phyloP scores from a whole-genome alignment of 2,329 filamentous ascomycete species.

The Cercospora sp. region DNA sequence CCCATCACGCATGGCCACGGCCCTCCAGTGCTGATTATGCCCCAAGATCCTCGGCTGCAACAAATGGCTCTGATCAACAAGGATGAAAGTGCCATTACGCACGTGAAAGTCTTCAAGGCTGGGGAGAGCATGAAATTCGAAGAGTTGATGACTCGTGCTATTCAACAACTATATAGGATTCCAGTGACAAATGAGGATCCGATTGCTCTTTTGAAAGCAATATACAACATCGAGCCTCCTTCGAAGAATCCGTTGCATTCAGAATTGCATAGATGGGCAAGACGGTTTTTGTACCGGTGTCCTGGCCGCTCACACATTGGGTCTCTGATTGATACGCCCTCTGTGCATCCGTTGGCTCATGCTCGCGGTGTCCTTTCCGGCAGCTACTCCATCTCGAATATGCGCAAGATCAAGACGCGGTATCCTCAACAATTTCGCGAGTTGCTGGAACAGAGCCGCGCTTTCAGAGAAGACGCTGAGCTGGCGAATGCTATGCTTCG shows the following conservation, averaged over 20 bases:
- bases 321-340: neutral
- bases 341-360: neutral
- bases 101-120: constrained; percentile 39
- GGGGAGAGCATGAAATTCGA: constrained; percentile 40
- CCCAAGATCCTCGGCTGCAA: neutral
- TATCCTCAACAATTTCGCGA: neutral
- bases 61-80: neutral
- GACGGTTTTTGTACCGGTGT: constrained; percentile 25
- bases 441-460: constrained; percentile 9
- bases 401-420: constrained; percentile 10
- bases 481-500: constrained; percentile 1
- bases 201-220: constrained; percentile 37
- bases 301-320: constrained; percentile 2
- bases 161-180: constrained; percentile 39
- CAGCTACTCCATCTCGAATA: constrained; percentile 2
- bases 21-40: constrained; percentile 19
- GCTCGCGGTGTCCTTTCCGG: neutral
- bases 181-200: constrained; percentile 40
- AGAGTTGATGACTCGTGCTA: constrained; percentile 40
- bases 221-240: constrained; percentile 36
- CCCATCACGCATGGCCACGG: constrained; percentile 9
- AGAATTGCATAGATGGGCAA: constrained; percentile 33
- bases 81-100: constrained; percentile 25
- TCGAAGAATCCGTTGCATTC: constrained; percentile 22
- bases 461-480: constrained; percentile 16